Conservation (phyloP, 2,329 filamentous ascomycete species). For the Arthroderma sp. region DNA sequence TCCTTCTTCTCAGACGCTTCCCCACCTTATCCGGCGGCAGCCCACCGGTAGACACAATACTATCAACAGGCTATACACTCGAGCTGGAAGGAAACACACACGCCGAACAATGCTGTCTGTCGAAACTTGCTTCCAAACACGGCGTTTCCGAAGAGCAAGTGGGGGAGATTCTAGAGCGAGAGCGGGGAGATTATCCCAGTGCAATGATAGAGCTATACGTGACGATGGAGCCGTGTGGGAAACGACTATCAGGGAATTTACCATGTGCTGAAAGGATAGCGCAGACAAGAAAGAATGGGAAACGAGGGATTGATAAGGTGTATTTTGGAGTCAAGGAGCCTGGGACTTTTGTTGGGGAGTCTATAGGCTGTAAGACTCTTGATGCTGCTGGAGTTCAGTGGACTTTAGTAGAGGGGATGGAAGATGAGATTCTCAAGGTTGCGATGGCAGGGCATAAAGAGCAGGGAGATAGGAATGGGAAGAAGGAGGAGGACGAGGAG, state of each 20-base stretch:
- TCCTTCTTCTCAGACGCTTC: constrained; percentile 46
- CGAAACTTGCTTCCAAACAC: constrained; percentile 43
- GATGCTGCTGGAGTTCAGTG: constrained; percentile 61
- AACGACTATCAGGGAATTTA: constrained; percentile 33
- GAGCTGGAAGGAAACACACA: constrained; percentile 90
- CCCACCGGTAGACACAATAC: constrained; percentile 36
- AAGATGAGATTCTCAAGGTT: constrained; percentile 66
- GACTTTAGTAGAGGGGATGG: constrained; percentile 58
- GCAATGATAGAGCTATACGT: constrained; percentile 62
- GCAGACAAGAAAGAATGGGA: constrained; percentile 21
- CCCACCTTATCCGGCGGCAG: constrained; percentile 13
- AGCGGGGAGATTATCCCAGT: constrained; percentile 6
- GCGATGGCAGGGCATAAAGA: constrained; percentile 66
- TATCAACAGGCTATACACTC: constrained; percentile 78
- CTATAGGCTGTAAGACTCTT: constrained; percentile 58
- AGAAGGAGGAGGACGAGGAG: constrained; percentile 16
- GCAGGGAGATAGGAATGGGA: constrained; percentile 18
- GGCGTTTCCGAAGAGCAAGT: constrained; percentile 23
- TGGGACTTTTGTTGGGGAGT: constrained; percentile 74
- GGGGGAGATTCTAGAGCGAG: constrained; percentile 23
- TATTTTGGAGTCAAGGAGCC: constrained; percentile 85
- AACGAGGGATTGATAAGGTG: constrained; percentile 54
- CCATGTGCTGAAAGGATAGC: constrained; percentile 64
- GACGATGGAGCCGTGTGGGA: constrained; percentile 55
- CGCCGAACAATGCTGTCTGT: constrained; percentile 82